Percentiles rank a stretch among this genome's conserved stretches.
These are phyloP conservation scores for Emericellopsis terricola DNA, from an alignment of 495 filamentous ascomycete genomes.

Conservation along the genomic window DNA sequence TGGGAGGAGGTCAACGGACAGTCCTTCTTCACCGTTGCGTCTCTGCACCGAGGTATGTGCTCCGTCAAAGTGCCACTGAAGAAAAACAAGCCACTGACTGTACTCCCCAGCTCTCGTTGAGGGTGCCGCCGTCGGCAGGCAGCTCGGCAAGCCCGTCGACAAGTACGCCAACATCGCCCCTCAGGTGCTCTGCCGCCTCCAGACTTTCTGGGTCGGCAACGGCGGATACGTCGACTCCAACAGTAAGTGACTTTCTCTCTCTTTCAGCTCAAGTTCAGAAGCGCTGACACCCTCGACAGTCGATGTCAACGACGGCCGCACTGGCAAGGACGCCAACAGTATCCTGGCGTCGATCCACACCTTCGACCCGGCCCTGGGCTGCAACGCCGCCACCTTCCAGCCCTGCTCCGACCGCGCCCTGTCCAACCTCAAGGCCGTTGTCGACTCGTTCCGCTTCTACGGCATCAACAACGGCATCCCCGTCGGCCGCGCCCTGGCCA, in stretches of 20 bases:
- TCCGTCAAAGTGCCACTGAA: neutral
- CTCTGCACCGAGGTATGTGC: conserved; percentile 17
- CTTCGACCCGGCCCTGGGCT: conserved; percentile 41
- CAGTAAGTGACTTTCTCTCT: conserved; percentile 10
- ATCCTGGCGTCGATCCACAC: conserved; percentile 43
- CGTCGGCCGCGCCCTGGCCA: conserved; percentile 34
- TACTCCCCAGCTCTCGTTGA: conserved; percentile 34
- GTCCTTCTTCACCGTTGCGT: conserved; percentile 37
- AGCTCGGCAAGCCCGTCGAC: conserved; percentile 21
- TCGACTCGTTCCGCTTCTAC: conserved; percentile 48
- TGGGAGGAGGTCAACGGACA: conserved; percentile 52
- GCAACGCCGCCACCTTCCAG: conserved; percentile 39
- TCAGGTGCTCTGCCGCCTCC: conserved; percentile 40
- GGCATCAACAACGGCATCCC: conserved; percentile 33
- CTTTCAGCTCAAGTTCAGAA: neutral
- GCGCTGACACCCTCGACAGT: conserved; percentile 4
- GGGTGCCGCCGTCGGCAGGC: conserved; percentile 37
- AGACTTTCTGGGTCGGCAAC: conserved; percentile 41
- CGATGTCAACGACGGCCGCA: conserved; percentile 25
- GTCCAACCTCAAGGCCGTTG: conserved; percentile 43
- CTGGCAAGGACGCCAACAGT: conserved; percentile 43
- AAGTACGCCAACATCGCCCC: conserved; percentile 36
- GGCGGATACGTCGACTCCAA: conserved; percentile 41
- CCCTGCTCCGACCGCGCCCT: conserved; percentile 45
- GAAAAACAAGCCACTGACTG: neutral